These are phyloP conservation scores for Claviceps sp. DNA, from an alignment of 2,329 filamentous ascomycete genomes.

Conservation along the genomic window DNA sequence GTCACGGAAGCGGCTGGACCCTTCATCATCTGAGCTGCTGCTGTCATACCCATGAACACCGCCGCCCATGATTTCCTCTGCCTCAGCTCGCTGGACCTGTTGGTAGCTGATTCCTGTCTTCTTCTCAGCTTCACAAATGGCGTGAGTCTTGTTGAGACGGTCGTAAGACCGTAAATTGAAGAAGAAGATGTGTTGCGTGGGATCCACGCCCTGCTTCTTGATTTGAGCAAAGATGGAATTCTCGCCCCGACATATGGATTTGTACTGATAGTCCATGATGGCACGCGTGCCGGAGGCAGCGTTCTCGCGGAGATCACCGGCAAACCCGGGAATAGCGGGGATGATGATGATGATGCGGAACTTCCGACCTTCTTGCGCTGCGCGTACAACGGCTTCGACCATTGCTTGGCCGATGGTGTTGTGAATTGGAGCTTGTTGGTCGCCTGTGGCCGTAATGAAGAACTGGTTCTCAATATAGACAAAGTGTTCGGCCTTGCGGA, in stretches of 20 bases:
- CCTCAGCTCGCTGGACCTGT: constrained; percentile 75
- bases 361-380: constrained; percentile 69
- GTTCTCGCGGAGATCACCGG: constrained; percentile 73
- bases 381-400: constrained; percentile 75
- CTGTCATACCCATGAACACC: constrained; percentile 50
- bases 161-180: constrained; percentile 94
- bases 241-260: constrained; percentile 83
- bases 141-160: constrained; percentile 70
- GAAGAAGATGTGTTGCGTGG: constrained; percentile 70
- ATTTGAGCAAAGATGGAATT: constrained; percentile 82
- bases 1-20: constrained; percentile 2
- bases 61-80: constrained; percentile 72
- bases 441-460: constrained; percentile 88
- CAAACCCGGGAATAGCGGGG: constrained; percentile 85
- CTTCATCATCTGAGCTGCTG: constrained; percentile 17
- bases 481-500: constrained; percentile 76
- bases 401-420: constrained; percentile 83
- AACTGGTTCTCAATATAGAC: constrained; percentile 99
- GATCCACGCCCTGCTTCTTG: constrained; percentile 58
- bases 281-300: constrained; percentile 77
- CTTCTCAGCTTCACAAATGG: constrained; percentile 61
- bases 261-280: constrained; percentile 99
- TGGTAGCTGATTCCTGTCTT: constrained; percentile 73
- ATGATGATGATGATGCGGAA: constrained; percentile 87
- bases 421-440: constrained; percentile 72